These are phyloP conservation scores for Colletotrichum gigasporum DNA, from an alignment of 2,329 filamentous ascomycete species.

Conservation along the genomic window DNA sequence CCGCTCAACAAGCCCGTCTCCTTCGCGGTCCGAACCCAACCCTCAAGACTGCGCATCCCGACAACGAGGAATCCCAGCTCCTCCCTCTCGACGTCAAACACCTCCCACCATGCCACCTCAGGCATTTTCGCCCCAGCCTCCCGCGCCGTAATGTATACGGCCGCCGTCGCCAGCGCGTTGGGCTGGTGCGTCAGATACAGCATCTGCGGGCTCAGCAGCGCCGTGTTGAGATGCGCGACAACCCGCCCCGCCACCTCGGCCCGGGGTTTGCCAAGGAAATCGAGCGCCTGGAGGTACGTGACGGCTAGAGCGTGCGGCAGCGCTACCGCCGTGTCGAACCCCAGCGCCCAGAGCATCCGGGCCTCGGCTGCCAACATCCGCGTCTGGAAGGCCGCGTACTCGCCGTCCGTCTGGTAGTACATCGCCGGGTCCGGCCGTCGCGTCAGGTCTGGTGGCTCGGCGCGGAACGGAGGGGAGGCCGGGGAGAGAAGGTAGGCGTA, in stretches of 20 bases:
- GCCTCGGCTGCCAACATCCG: conserved; percentile 79
- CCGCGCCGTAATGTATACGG: conserved; percentile 87
- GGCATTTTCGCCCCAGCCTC: conserved; percentile 83
- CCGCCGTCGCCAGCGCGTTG: conserved; percentile 82
- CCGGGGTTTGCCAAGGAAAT: conserved; percentile 62
- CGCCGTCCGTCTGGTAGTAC: conserved; percentile 78
- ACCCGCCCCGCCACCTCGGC: conserved; percentile 70
- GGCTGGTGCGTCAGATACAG: conserved; percentile 94
- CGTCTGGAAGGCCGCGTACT: conserved; percentile 72
- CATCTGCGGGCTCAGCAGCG: conserved; percentile 86
- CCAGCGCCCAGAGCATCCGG: conserved; percentile 77
- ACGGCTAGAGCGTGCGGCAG: conserved; percentile 88
- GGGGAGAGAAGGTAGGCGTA: conserved; percentile 82
- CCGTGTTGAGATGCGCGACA: conserved; percentile 85
- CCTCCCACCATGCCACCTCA: conserved; percentile 93
- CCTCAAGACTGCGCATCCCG: conserved; percentile 80
- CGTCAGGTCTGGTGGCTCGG: conserved; percentile 38
- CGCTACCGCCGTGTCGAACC: conserved; percentile 82
- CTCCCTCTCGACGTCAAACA: conserved; percentile 95
- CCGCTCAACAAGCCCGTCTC: conserved; percentile 57
- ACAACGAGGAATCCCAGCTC: conserved; percentile 94
- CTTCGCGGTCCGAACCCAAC: conserved; percentile 69
- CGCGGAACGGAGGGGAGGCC: conserved; percentile 63
- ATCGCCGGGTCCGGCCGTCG: conserved; percentile 54
- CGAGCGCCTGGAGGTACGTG: conserved; percentile 91